These are phyloP conservation scores for Seminavis robusta DNA, from an alignment of 108 stramenopile genomes.

Conservation along the genomic window DNA sequence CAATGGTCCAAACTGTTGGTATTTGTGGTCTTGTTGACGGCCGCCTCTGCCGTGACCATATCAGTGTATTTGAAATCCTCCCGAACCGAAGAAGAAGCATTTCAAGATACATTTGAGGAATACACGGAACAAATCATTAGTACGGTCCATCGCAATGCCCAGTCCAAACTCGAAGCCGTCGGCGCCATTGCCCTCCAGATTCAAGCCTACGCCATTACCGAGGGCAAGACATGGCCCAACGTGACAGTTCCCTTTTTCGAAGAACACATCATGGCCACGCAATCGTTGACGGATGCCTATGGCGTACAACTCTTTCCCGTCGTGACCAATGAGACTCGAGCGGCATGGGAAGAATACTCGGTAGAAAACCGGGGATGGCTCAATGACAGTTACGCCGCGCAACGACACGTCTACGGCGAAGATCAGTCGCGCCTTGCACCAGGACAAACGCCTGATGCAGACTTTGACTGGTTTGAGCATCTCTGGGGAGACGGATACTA, in stretches of 20 bases:
- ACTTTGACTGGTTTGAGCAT: constrained; percentile 1
- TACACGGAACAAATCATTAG: background rate
- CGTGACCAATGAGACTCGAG: background rate
- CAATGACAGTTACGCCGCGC: too few species aligned
- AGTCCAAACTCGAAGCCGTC: constrained; percentile 6
- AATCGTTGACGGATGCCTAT: constrained; percentile 8
- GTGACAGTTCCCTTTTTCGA: constrained; percentile 9
- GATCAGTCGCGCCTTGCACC: too few species aligned
- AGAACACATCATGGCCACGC: background rate
- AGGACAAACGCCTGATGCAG: background rate
- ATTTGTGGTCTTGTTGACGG: too few species aligned
- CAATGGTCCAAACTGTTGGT: too few species aligned
- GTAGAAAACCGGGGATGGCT: constrained; percentile 12
- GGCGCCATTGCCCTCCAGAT: constrained; percentile 5
- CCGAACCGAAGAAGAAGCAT: background rate
- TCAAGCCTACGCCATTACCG: background rate
- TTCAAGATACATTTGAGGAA: constrained; percentile 1
- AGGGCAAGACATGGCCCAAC: constrained; percentile 8
- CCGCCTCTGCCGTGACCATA: too few species aligned
- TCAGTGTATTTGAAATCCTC: too few species aligned
- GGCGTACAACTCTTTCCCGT: constrained; percentile 1
- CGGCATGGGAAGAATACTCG: too few species aligned
- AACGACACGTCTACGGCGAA: too few species aligned
- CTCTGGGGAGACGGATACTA: constrained; percentile 7
- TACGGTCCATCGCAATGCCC: background rate